A percentile compares a stretch with the other conserved stretches of the same genome.
phyloP scores from a whole-genome alignment of 164 flowering plant species.

The Kingdonia uniflora region DNA sequence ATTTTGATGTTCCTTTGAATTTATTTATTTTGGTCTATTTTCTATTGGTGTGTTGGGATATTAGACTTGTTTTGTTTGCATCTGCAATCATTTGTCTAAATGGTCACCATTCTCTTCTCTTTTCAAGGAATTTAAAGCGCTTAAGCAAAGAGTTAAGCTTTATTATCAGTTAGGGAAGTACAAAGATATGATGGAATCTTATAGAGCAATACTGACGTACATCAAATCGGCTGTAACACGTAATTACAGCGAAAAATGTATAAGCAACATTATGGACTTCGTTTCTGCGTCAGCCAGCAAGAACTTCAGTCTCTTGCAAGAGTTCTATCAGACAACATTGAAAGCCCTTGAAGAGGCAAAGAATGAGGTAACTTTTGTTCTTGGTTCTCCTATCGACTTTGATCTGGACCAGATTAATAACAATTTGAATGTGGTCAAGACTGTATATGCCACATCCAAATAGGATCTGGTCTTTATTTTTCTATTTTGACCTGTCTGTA shows the following conservation, averaged over 20 bases:
- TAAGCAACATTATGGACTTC: constrained; percentile 95
- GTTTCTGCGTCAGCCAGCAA: constrained; percentile 97
- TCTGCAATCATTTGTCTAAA: too few species aligned
- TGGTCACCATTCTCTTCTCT: neutral
- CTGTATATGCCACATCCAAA: too few species aligned
- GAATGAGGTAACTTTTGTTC: constrained; percentile 59
- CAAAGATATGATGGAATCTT: constrained; percentile 94
- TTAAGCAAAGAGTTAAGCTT: constrained; percentile 96
- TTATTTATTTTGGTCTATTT: too few species aligned
- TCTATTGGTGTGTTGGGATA: too few species aligned
- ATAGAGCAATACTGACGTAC: constrained; percentile 91
- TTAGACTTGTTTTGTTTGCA: too few species aligned
- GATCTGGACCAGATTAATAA: too few species aligned
- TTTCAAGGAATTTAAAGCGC: constrained; percentile 92
- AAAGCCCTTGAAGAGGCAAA: constrained; percentile 98
- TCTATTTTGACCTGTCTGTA: too few species aligned
- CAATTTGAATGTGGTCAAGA: too few species aligned
- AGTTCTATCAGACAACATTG: constrained; percentile 90
- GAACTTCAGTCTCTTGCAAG: constrained; percentile 79
- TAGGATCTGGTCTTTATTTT: too few species aligned
- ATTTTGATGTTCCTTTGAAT: too few species aligned
- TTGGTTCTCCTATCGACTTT: too few species aligned
- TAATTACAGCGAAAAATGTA: constrained; percentile 96
- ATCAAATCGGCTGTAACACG: constrained; percentile 97
- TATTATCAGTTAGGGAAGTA: constrained; percentile 80